Evolutionary conservation across 257 asterid species (phyloP).

Genomic region (Salvia hispanica): DNA sequence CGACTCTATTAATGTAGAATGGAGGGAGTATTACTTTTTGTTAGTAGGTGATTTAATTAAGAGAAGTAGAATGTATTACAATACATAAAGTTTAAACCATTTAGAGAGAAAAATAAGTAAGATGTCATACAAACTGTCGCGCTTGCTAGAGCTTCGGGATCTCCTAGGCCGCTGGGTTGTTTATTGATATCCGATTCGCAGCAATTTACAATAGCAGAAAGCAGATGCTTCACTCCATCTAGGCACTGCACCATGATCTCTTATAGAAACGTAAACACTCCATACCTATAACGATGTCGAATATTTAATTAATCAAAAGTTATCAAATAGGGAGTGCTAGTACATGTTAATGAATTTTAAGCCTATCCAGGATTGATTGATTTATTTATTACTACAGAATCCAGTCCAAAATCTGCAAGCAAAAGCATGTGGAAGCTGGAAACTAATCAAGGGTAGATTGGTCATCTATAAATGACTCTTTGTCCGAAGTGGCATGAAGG

Average conservation of each 20-base stretch:
- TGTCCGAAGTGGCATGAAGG: background rate
- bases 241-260: conserved; percentile 67
- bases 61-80: background rate
- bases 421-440: conserved; percentile 8
- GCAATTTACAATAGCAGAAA: conserved; percentile 55
- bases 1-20: too few species aligned
- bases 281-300: conserved; percentile 44
- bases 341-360: background rate
- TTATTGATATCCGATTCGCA: conserved; percentile 59
- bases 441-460: conserved; percentile 8
- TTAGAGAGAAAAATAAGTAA: conserved; percentile 15
- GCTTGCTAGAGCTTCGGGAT: conserved; percentile 73
- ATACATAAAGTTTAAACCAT: conserved; percentile 4
- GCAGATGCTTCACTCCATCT: conserved; percentile 54
- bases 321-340: background rate
- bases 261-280: conserved; percentile 39
- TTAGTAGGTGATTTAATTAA: background rate
- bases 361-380: conserved; percentile 8
- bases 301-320: conserved; percentile 9
- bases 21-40: background rate
- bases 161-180: conserved; percentile 56
- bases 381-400: background rate
- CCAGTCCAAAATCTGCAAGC: background rate
- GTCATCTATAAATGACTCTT: background rate
- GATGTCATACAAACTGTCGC: conserved; percentile 55